These are phyloP conservation scores for Aspergillus novofumigatus DNA, from an alignment of 2,329 filamentous ascomycete species.

Conservation along the genomic window DNA sequence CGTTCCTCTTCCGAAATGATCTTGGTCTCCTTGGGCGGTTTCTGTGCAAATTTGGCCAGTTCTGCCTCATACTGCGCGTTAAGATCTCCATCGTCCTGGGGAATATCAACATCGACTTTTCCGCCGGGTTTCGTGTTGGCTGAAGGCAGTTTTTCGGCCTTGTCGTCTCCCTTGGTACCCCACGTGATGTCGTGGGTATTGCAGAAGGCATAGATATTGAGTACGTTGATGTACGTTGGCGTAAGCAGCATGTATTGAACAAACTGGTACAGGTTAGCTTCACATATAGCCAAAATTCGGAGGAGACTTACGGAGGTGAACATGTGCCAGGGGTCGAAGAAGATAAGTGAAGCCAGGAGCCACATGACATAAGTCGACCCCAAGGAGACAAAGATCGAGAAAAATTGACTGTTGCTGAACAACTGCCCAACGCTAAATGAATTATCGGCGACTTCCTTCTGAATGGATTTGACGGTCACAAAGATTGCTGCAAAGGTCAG, in stretches of 20 bases:
- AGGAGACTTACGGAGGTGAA: constrained; percentile 60
- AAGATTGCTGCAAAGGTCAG: constrained; percentile 92
- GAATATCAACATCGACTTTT: constrained; percentile 83
- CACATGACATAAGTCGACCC: constrained; percentile 90
- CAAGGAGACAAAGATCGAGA: constrained; percentile 88
- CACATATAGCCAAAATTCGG: not conserved
- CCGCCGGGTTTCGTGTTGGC: constrained; percentile 89
- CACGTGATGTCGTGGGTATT: constrained; percentile 97
- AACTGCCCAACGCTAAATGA: constrained; percentile 67
- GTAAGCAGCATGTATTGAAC: constrained; percentile 92
- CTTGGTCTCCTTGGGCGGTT: constrained; percentile 65
- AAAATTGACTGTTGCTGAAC: constrained; percentile 85
- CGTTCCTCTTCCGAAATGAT: constrained; percentile 59
- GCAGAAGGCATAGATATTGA: constrained; percentile 98
- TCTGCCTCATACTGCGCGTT: constrained; percentile 94
- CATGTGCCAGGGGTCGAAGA: constrained; percentile 99
- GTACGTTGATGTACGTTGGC: constrained; percentile 94
- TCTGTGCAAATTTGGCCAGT: constrained; percentile 66
- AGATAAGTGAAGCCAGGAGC: constrained; percentile 84
- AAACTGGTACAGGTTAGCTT: constrained; percentile 49
- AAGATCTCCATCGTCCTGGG: constrained; percentile 87
- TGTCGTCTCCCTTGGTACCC: constrained; percentile 98
- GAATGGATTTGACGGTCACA: constrained; percentile 84
- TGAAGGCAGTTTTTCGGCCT: constrained; percentile 81
- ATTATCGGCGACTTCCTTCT: constrained; percentile 59